These are phyloP conservation scores for Aethionema arabicum DNA, from an alignment of 345 rosid genomes.

Conservation along the genomic window DNA sequence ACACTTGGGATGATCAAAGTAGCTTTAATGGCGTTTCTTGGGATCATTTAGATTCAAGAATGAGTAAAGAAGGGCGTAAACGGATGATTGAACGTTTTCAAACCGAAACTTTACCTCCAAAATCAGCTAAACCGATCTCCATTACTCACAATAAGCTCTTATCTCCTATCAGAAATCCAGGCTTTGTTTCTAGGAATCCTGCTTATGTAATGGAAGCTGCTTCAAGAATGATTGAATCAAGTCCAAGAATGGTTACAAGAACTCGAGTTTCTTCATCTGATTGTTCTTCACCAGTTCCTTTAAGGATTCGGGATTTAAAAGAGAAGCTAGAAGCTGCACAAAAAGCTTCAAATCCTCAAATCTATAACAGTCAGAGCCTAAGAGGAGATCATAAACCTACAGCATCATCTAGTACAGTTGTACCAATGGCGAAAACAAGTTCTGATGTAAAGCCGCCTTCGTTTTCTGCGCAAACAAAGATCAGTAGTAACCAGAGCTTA, in stretches of 20 bases:
- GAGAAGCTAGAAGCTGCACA: conserved; percentile 68
- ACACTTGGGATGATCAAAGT: conserved; percentile 42
- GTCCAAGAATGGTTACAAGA: conserved; percentile 48
- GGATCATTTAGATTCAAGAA: conserved; percentile 47
- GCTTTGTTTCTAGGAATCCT: conserved; percentile 71
- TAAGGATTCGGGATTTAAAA: conserved; percentile 61
- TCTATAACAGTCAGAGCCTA: too few relatives aligned
- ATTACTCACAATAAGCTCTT: conserved; percentile 82
- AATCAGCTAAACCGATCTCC: conserved; percentile 91
- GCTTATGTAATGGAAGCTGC: conserved; percentile 98
- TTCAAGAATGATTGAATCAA: conserved; percentile 71
- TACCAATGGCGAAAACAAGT: conserved; percentile 44
- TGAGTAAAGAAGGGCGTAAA: conserved; percentile 48
- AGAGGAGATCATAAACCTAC: too few relatives aligned
- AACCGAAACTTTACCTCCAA: conserved; percentile 89
- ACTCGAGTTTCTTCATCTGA: conserved; percentile 57
- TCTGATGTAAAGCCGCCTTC: conserved; percentile 64
- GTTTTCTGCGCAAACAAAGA: conserved; percentile 89
- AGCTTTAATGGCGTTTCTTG: conserved; percentile 52
- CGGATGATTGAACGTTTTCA: conserved; percentile 90
- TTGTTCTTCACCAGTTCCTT: conserved; percentile 60
- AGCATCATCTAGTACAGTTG: not conserved
- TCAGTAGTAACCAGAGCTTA: conserved; percentile 57
- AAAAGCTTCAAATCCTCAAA: conserved; percentile 37
- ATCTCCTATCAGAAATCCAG: conserved; percentile 94